Percentiles rank a stretch among this genome's conserved stretches.
Conservation (phyloP, 148 eudicot genomes). For the Drosera capensis region DNA sequence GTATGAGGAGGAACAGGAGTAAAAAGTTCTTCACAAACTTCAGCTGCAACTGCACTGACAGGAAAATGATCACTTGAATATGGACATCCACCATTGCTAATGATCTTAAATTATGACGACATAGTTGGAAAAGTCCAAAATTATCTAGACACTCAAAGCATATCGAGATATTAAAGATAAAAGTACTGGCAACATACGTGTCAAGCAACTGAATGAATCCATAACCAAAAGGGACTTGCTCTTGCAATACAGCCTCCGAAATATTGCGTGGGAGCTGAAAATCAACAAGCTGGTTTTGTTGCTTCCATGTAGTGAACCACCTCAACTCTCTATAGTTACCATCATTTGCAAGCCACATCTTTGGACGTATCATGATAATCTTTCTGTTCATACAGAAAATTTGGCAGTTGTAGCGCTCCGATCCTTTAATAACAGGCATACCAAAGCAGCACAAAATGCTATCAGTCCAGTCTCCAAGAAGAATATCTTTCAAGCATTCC, state of each 20-base stretch:
- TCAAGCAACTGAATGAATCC: conserved; percentile 73
- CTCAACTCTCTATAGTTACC: conserved; percentile 92
- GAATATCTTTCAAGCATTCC: conserved; percentile 78
- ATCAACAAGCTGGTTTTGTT: conserved; percentile 43
- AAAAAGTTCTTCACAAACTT: conserved; percentile 88
- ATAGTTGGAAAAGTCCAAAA: not conserved
- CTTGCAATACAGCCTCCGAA: conserved; percentile 49
- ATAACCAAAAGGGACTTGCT: conserved; percentile 69
- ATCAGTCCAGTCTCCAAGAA: conserved; percentile 79
- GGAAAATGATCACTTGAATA: conserved; percentile 7
- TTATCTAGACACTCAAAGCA: not conserved
- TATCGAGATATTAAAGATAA: not conserved
- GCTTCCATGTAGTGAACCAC: conserved; percentile 94
- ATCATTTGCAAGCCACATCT: conserved; percentile 94
- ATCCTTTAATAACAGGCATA: conserved; percentile 73
- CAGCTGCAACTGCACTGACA: conserved; percentile 83
- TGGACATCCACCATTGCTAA: not conserved
- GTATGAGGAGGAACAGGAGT: conserved; percentile 69
- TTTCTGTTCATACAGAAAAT: conserved; percentile 71
- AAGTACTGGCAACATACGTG: conserved; percentile 37
- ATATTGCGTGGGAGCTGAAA: conserved; percentile 64
- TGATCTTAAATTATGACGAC: not conserved
- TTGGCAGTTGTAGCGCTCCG: conserved; percentile 92
- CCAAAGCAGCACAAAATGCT: conserved; percentile 87
- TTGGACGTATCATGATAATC: conserved; percentile 87